Conservation (phyloP, 2,329 filamentous ascomycete genomes). For the Cytospora mali region DNA sequence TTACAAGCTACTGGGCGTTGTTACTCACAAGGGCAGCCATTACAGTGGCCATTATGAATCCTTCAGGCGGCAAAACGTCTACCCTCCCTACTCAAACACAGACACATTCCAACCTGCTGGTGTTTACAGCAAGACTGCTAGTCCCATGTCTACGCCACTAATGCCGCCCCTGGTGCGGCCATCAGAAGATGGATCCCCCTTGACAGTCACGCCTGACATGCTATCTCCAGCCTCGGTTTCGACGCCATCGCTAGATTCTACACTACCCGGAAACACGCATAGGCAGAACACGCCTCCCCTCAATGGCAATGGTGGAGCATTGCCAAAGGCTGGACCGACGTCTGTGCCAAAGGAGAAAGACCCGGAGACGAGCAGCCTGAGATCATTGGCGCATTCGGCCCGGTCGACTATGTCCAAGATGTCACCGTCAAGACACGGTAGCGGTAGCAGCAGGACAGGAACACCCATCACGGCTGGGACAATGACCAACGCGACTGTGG, state of each 20-base stretch:
- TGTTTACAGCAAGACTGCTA: conserved; percentile 67
- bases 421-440: conserved; percentile 41
- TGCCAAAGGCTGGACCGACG: conserved; percentile 23
- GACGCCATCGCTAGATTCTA: conserved; percentile 24
- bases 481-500: conserved; percentile 21
- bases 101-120: conserved; percentile 76
- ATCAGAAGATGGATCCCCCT: conserved; percentile 42
- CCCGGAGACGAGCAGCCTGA: conserved; percentile 54
- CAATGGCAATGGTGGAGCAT: conserved; percentile 11
- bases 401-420: conserved; percentile 56
- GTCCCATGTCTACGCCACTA: conserved; percentile 54
- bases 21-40: conserved; percentile 94
- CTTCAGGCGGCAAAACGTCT: conserved; percentile 82
- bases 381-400: conserved; percentile 59
- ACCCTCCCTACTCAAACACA: conserved; percentile 79
- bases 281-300: conserved; percentile 13
- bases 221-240: conserved; percentile 38
- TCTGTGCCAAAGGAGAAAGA: conserved; percentile 40
- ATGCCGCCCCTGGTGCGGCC: conserved; percentile 35
- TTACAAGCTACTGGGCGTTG: conserved; percentile 83
- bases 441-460: conserved; percentile 34
- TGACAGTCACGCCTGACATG: conserved; percentile 52
- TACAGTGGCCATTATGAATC: conserved; percentile 97
- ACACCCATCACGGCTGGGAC: conserved; percentile 29
- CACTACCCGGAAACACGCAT: conserved; percentile 22